phyloP scores from a whole-genome alignment of 192 early-diverging fungal species.

The Backusella liffmaniae region DNA sequence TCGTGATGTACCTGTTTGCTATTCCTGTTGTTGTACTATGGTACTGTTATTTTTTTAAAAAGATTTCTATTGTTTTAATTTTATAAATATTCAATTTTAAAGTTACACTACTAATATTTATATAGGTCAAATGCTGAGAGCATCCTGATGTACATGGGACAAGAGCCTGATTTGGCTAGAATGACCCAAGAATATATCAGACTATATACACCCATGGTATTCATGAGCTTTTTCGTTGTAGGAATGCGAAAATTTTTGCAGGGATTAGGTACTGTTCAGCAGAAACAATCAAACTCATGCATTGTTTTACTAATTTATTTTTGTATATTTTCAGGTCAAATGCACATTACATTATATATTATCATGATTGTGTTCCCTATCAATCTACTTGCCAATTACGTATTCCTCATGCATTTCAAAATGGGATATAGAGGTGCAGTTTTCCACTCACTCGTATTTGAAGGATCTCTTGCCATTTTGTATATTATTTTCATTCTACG shows the following conservation, averaged over 20 bases:
- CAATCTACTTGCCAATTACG: constrained; percentile 12
- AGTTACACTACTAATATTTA: not conserved
- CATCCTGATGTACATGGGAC: constrained; percentile 26
- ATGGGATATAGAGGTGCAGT: constrained; percentile 20
- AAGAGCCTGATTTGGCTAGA: constrained; percentile 21
- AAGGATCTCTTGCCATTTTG: not conserved
- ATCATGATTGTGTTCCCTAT: constrained; percentile 22
- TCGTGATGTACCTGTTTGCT: constrained; percentile 14
- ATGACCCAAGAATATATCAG: constrained; percentile 20
- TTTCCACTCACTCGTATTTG: not conserved
- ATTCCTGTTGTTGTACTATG: constrained; percentile 20
- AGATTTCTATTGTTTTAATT: not conserved
- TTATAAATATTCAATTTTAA: not conserved
- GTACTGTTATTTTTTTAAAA: constrained; percentile 3
- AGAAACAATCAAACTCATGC: not conserved
- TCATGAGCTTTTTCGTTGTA: constrained; percentile 11
- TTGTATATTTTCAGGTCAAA: constrained; percentile 15
- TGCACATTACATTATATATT: constrained; percentile 27
- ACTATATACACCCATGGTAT: constrained; percentile 14
- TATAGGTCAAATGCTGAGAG: constrained; percentile 24
- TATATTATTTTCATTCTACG: constrained; percentile 18
- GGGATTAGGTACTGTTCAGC: not conserved
- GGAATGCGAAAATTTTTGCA: constrained; percentile 23
- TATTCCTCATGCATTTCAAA: constrained; percentile 14
- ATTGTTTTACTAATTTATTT: not conserved